Base-by-base conservation (phyloP, 106 monocot species). In the Allium cepa region DNA sequence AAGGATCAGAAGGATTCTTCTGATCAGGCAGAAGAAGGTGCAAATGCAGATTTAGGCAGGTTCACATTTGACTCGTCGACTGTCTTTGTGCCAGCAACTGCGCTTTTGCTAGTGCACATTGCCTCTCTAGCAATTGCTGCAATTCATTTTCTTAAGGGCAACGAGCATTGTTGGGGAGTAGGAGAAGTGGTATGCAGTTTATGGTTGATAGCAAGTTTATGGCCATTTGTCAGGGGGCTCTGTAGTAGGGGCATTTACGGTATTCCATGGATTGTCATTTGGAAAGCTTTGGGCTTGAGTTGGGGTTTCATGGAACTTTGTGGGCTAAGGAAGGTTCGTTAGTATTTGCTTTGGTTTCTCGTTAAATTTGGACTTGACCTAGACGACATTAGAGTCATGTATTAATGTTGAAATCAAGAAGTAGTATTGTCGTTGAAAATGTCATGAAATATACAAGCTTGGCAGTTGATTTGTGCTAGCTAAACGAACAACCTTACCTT, bases 51-150 rank as follows among this genome's bases (percentile, higher is more conserved):
- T 4, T 52, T 73, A 0, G 68, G 81, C 0, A 72, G 71, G 71
- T 88, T 88, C 76, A 88, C 84, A 14, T 88, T 88, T 73, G 84
- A 88, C 62, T 58, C 72, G 0, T 84, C 84, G 10, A 83, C 79
- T 9, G 0, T 84, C 9, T 88, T 84, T 59, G 56, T 88, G 62
- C 67, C 79, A 9, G 78, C 64, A 45, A 75, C 81, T 1, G 79
- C 75, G 0, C 15, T 88, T 7, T 62, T 72, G 79, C 68, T 88
- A 13, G 26, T 77, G 13, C 69, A 81, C 71, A 9, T 76, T 0
- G 53, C 62, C 46, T 81, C 76, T 0, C 50, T 86, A 18, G 62
- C 10, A 4, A 58, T 72, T 14, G 69, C 47, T 17, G 56, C 57
- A 11, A 11, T 70, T 26, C 53, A 53, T 15, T 9, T 48, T 17